phyloP scores from a whole-genome alignment of 805 yeast genomes.

The Candida ascalaphidarum region DNA sequence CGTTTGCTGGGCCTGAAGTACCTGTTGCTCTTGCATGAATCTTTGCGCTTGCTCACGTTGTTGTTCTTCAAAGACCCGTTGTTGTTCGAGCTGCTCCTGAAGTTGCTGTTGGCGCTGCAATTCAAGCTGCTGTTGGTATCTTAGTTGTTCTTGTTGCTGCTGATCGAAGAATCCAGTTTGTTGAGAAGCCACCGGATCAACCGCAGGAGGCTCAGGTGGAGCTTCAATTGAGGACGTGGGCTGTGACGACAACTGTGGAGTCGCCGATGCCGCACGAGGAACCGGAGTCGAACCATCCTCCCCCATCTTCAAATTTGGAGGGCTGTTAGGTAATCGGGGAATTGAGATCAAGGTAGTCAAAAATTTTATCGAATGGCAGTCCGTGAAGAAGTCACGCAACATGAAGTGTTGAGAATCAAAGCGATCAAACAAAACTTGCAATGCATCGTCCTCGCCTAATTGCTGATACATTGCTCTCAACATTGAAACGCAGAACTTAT shows the following conservation, averaged over 20 bases:
- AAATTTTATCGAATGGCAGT: constrained; percentile 77
- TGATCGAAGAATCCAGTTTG: constrained; percentile 51
- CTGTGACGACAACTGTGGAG: constrained; percentile 38
- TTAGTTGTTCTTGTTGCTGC: constrained; percentile 49
- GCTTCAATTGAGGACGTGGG: constrained; percentile 24
- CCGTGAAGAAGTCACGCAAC: constrained; percentile 78
- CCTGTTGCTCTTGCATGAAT: constrained; percentile 63
- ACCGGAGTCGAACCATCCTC: constrained; percentile 33
- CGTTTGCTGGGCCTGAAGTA: constrained; percentile 57
- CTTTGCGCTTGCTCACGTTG: constrained; percentile 61
- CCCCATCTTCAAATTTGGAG: constrained; percentile 48
- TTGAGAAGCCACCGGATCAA: constrained; percentile 34
- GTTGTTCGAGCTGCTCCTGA: constrained; percentile 61
- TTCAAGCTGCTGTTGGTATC: constrained; percentile 55
- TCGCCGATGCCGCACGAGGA: constrained; percentile 21
- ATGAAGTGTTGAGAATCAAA: constrained; percentile 65
- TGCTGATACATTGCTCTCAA: constrained; percentile 76
- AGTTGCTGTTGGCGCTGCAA: constrained; percentile 60
- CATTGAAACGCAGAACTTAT: constrained; percentile 85
- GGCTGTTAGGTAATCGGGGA: constrained; percentile 53
- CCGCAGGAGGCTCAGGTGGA: constrained; percentile 27
- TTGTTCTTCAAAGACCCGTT: constrained; percentile 66
- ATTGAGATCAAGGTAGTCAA: constrained; percentile 73
- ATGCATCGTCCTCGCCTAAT: constrained; percentile 65
- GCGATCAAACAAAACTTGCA: constrained; percentile 64